phyloP scores from a whole-genome alignment of 495 filamentous ascomycete species.

The Penicillium paxilli region DNA sequence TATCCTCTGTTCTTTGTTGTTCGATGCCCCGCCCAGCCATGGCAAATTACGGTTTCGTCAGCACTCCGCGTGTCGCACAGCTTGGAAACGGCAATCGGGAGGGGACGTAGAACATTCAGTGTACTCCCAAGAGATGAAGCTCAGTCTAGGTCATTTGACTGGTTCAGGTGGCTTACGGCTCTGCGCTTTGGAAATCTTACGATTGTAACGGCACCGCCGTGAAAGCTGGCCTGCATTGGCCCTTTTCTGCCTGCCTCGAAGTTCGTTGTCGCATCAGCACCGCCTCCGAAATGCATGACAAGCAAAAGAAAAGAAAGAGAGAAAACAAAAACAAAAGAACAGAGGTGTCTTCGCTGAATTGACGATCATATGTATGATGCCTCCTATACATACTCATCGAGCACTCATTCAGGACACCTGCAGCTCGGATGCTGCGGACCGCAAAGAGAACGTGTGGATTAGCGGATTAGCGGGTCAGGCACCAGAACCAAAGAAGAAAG shows the following conservation, averaged over 20 bases:
- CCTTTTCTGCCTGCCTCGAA: neutral
- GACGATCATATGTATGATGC: neutral
- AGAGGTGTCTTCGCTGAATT: too few species aligned
- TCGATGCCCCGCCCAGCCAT: neutral
- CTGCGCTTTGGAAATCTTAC: conserved; percentile 1
- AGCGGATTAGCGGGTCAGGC: conserved; percentile 2
- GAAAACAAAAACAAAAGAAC: too few species aligned
- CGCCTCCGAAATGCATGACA: conserved; percentile 1
- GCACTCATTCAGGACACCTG: neutral
- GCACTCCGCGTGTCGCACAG: conserved; percentile 19
- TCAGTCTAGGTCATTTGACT: conserved; percentile 20
- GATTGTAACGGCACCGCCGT: conserved; percentile 11
- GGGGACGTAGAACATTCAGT: neutral
- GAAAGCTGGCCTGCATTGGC: conserved; percentile 5
- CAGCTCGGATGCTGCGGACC: conserved; percentile 1
- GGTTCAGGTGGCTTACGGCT: conserved; percentile 7
- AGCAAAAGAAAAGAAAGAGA: neutral
- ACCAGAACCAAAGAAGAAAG: neutral
- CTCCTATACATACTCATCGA: neutral
- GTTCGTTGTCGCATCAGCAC: neutral
- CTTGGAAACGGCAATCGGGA: neutral
- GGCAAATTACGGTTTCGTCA: conserved; percentile 20
- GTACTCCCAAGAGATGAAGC: conserved; percentile 4
- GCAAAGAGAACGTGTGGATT: conserved; percentile 11
- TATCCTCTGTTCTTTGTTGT: neutral